Percentiles rank a stretch among this genome's conserved stretches.
phyloP scores from a whole-genome alignment of 2,329 filamentous ascomycete genomes.

The Neonectria neomacrospora region DNA sequence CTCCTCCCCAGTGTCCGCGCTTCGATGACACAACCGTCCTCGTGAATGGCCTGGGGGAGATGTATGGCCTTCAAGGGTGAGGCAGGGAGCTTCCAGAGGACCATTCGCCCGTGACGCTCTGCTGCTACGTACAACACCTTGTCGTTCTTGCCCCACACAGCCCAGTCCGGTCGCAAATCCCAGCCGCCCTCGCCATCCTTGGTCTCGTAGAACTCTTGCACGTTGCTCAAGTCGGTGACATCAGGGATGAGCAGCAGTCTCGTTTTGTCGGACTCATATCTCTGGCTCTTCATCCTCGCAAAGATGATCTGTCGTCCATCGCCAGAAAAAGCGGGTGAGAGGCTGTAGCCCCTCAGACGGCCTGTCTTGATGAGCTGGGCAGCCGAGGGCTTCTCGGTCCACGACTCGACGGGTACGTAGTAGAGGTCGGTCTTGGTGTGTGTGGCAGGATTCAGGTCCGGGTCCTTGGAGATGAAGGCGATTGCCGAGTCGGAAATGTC shows the following conservation, averaged over 20 bases:
- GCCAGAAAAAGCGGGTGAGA: constrained; percentile 77
- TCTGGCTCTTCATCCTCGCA: constrained; percentile 77
- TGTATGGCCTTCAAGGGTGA: constrained; percentile 60
- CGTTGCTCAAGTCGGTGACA: constrained; percentile 65
- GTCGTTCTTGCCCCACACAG: constrained; percentile 69
- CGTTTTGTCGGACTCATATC: constrained; percentile 82
- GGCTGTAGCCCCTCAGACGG: constrained; percentile 71
- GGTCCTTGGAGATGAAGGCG: constrained; percentile 81
- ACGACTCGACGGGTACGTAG: constrained; percentile 72
- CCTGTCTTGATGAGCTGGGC: constrained; percentile 66
- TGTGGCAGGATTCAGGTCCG: constrained; percentile 74
- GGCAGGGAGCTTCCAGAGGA: constrained; percentile 71
- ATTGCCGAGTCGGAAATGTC: constrained; percentile 75
- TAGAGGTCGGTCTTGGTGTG: constrained; percentile 88
- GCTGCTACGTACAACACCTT: constrained; percentile 77
- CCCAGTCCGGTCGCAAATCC: constrained; percentile 67
- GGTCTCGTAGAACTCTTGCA: constrained; percentile 71
- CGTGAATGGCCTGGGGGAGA: constrained; percentile 61
- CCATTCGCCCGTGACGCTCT: constrained; percentile 72
- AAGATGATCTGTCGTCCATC: constrained; percentile 79
- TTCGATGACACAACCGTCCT: constrained; percentile 65
- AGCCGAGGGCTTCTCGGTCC: constrained; percentile 62
- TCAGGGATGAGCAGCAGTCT: constrained; percentile 73
- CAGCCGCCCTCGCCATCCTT: constrained; percentile 71
- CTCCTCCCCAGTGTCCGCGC: constrained; percentile 63